phyloP scores from a whole-genome alignment of 176 grass and related monocot genomes.

The Bolboschoenus planiculmis region DNA sequence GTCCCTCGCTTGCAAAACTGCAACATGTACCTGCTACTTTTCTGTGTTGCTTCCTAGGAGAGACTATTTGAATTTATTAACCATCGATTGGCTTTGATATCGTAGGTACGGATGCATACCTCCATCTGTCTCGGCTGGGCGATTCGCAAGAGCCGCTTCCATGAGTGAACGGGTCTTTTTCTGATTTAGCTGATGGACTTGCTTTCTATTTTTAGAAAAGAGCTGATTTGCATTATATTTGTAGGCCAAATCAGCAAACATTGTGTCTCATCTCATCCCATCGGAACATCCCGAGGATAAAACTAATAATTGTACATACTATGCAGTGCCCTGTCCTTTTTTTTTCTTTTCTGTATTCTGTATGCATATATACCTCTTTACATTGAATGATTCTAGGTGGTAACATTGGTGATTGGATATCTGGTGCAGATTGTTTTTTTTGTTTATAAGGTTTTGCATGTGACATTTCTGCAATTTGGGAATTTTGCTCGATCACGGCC shows the following conservation, averaged over 20 bases:
- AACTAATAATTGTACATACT: constrained; percentile 7
- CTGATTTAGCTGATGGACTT: neutral
- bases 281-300: neutral
- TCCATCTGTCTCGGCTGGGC: constrained; percentile 85
- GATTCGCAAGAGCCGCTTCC: constrained; percentile 90
- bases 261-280: neutral
- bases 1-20: constrained; percentile 3
- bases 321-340: neutral
- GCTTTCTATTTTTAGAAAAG: neutral
- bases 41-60: neutral
- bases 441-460: neutral
- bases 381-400: neutral
- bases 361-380: neutral
- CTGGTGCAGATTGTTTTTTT: no score
- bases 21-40: neutral
- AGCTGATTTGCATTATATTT: neutral
- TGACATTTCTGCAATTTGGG: neutral
- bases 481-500: neutral
- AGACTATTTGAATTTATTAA: neutral
- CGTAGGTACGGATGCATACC: constrained; percentile 92
- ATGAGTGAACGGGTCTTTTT: constrained; percentile 23
- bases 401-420: neutral
- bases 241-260: neutral
- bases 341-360: neutral
- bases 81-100: neutral